Evolutionary conservation across 805 yeast genomes (phyloP).

Genomic region (Candida verbasci): DNA sequence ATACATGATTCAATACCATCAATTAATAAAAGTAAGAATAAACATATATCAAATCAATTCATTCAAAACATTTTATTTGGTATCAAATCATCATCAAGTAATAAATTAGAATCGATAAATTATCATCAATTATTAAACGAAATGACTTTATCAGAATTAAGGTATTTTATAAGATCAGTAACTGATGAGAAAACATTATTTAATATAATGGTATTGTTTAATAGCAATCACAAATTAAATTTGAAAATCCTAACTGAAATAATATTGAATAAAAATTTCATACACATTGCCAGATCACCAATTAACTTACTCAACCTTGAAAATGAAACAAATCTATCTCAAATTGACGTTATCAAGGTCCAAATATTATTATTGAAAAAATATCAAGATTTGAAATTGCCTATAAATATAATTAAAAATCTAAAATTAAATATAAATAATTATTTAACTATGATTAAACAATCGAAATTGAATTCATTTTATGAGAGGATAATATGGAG

Average conservation of each 20-base stretch:
- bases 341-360: constrained; percentile 21
- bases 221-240: constrained; percentile 21
- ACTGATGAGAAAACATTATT: constrained; percentile 16
- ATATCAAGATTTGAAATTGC: constrained; percentile 29
- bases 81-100: constrained; percentile 11
- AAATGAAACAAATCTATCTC: constrained; percentile 11
- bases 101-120: constrained; percentile 2
- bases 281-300: constrained; percentile 16
- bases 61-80: constrained; percentile 24
- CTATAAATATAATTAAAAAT: constrained; percentile 25
- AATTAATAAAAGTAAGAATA: too few species aligned
- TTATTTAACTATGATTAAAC: constrained; percentile 22
- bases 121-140: constrained; percentile 11
- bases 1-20: too few species aligned
- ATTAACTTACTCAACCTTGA: constrained; percentile 13
- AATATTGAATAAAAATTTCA: constrained; percentile 22
- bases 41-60: constrained; percentile 5
- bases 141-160: constrained; percentile 16
- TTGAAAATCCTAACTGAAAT: constrained; percentile 22
- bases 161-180: constrained; percentile 15
- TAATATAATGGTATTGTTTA: constrained; percentile 19
- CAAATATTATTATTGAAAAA: constrained; percentile 32
- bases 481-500: constrained; percentile 41
- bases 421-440: constrained; percentile 24
- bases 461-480: constrained; percentile 23